Conservation (phyloP, 1,284 basidiomycete species). For the Xerocomus nothofagi region DNA sequence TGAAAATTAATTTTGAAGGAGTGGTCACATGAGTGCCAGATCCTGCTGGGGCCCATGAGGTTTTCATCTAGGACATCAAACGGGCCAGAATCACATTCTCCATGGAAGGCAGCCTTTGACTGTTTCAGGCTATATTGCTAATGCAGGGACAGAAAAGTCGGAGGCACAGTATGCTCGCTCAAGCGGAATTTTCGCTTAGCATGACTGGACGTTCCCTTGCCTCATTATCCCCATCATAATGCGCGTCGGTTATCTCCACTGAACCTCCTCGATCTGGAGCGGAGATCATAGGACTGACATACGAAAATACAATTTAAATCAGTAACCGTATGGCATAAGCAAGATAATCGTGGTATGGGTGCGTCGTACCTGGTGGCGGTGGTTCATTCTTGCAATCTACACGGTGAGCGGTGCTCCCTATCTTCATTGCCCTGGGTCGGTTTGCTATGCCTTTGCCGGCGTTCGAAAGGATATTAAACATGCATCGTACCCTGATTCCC, state of each 20-base stretch:
- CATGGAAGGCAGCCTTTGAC: neutral
- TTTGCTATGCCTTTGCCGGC: neutral
- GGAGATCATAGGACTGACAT: neutral
- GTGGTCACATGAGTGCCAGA: too few species aligned
- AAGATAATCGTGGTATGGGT: neutral
- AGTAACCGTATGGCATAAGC: neutral
- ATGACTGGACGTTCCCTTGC: neutral
- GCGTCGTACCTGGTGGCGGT: conserved; percentile 13
- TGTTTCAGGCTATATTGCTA: neutral
- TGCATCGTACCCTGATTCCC: neutral
- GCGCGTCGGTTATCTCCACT: neutral
- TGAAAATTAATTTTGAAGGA: too few species aligned
- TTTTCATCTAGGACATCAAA: neutral
- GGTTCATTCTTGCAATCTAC: neutral
- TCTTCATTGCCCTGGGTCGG: neutral
- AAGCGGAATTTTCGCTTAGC: neutral
- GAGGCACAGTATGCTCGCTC: neutral
- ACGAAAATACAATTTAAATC: neutral
- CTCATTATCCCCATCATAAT: neutral
- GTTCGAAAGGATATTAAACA: conserved; percentile 5
- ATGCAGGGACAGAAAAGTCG: neutral
- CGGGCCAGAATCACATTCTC: neutral
- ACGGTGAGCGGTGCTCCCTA: neutral
- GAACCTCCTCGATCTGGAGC: neutral
- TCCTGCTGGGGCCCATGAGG: too few species aligned